Evolutionary conservation across 768 basidiomycete genomes (phyloP).

Genomic region (Hortiboletus campestris): DNA sequence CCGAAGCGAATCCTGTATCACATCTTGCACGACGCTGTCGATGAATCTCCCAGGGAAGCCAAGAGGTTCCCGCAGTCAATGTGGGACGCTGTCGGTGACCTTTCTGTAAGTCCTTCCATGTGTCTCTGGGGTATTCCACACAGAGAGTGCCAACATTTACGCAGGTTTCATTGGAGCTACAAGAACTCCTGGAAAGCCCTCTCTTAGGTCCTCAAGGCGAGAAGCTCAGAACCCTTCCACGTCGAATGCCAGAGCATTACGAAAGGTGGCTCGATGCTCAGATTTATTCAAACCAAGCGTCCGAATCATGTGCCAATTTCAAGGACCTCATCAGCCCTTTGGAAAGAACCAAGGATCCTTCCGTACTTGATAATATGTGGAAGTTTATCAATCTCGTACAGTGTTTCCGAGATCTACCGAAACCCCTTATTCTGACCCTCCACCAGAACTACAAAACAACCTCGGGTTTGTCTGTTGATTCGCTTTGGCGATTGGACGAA

Average conservation of each 20-base stretch:
- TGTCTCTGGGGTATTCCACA: constrained; percentile 12
- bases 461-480: constrained; percentile 56
- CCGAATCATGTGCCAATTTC: constrained; percentile 47
- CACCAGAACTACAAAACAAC: constrained; percentile 56
- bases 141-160: background rate
- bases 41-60: constrained; percentile 70
- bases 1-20: constrained; percentile 64
- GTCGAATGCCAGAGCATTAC: constrained; percentile 58
- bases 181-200: constrained; percentile 61
- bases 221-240: constrained; percentile 47
- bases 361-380: constrained; percentile 63
- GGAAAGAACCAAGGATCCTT: constrained; percentile 48
- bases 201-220: constrained; percentile 56
- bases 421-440: constrained; percentile 4
- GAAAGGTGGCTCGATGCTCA: constrained; percentile 71
- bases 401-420: constrained; percentile 15
- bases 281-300: constrained; percentile 56
- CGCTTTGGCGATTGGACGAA: constrained; percentile 60
- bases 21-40: constrained; percentile 66
- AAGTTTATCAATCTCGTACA: constrained; percentile 57
- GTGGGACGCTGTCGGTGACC: constrained; percentile 81
- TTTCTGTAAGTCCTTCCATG: constrained; percentile 67
- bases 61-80: constrained; percentile 76
- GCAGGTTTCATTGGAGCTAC: constrained; percentile 64
- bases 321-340: constrained; percentile 60